Conservation (phyloP, 2,329 filamentous ascomycete species). For the Lachnellula arida region DNA sequence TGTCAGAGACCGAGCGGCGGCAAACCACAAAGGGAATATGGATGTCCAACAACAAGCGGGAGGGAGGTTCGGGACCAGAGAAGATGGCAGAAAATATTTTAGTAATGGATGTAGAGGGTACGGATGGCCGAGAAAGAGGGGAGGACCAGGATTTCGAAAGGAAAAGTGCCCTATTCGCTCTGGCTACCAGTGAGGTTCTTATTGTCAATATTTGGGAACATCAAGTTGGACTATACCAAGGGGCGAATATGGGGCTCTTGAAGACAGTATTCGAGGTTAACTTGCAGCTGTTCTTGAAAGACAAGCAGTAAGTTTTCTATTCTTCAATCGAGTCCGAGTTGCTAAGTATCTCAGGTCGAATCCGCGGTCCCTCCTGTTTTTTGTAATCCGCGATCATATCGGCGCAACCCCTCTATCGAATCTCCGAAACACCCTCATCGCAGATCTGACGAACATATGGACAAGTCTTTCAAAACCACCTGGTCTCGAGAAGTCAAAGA, state of each 20-base stretch:
- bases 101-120: conserved; percentile 99
- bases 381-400: conserved; percentile 96
- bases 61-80: conserved; percentile 42
- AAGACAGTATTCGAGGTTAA: conserved; percentile 99
- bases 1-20: conserved; percentile 88
- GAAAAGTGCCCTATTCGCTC: conserved; percentile 93
- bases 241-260: conserved; percentile 95
- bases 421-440: conserved; percentile 81
- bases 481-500: conserved; percentile 80
- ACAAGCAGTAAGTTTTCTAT: conserved; percentile 65
- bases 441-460: conserved; percentile 92
- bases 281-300: conserved; percentile 91
- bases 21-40: conserved; percentile 99
- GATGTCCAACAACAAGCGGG: conserved; percentile 93
- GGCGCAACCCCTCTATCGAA: conserved; percentile 88
- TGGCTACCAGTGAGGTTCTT: conserved; percentile 95
- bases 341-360: conserved; percentile 56
- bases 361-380: conserved; percentile 89
- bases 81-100: conserved; percentile 95
- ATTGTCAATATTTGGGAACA: conserved; percentile 99
- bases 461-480: conserved; percentile 84
- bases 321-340: neutral
- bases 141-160: conserved; percentile 99
- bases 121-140: conserved; percentile 89
- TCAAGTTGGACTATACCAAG: conserved; percentile 95